Percentiles rank a stretch among this genome's conserved stretches.
phyloP scores from a whole-genome alignment of 139 green algal species.

The Chlorella sp. region DNA sequence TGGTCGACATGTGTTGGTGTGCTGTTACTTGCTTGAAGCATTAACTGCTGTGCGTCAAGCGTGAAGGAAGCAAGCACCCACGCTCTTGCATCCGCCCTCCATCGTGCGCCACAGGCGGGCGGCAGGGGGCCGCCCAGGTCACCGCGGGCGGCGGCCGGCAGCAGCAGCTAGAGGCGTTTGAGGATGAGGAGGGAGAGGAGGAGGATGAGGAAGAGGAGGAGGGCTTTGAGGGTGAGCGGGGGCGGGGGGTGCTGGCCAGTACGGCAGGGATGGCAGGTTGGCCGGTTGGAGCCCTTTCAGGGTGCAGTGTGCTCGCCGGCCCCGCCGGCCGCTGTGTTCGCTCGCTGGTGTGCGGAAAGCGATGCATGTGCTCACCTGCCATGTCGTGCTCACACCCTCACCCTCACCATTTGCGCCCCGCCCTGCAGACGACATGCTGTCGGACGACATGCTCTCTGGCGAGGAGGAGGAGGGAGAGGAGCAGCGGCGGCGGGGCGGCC shows the following conservation, averaged over 20 bases:
- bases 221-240: slow-evolving; percentile 17
- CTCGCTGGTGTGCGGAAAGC: neutral
- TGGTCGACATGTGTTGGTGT: neutral
- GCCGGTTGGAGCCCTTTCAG: neutral
- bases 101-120: neutral
- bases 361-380: neutral
- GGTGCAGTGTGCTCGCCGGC: neutral
- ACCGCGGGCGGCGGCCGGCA: neutral
- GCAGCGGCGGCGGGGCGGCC: neutral
- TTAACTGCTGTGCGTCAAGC: neutral
- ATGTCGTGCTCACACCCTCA: neutral
- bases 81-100: too few species aligned
- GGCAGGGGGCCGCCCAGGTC: neutral
- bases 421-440: slow-evolving; percentile 14
- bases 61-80: too few species aligned
- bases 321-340: neutral
- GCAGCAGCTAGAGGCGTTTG: neutral
- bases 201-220: slow-evolving; percentile 29
- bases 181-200: slow-evolving; percentile 1
- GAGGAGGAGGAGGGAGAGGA: slow-evolving; percentile 32
- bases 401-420: neutral
- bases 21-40: neutral
- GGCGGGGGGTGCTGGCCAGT: neutral
- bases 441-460: slow-evolving; percentile 18
- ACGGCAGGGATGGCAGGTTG: neutral